Evolutionary conservation across 2,329 filamentous ascomycete genomes (phyloP), one percentile per base, ranked within the genome.

Genomic region (Cladosporium sp.): DNA sequence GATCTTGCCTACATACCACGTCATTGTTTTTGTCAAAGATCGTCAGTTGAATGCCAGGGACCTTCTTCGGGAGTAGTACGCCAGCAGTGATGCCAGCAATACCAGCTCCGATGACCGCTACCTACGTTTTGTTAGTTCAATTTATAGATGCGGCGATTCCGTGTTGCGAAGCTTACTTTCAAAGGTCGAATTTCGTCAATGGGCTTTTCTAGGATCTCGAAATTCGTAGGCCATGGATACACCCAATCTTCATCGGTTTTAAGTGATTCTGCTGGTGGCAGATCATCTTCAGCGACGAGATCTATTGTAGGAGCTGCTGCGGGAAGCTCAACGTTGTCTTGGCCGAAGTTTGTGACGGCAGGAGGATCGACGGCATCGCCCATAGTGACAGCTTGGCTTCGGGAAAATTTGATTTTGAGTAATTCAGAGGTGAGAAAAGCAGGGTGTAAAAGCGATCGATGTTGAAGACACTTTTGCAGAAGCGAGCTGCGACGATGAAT

Each of bases 11-110:
- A 76, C 84, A 65, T 74, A 88, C 85, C 67, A 88, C 80, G 52
- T 88, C 85, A 0, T 75, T 67, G 63, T 89, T 89, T 73, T 89
- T 89, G 67, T 89, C 86, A 55, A 84, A 84, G 38, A 89, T 84
- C 0, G 79, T 83, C 60, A 91, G 72, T 45, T 88, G 75, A 50
- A 90, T 81, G 0, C 81, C 80, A 0, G 88, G 88, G 0, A 91
- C 83, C 63, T 91, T 91, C 9, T 76, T 80, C 0, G 87, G 88
- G 0, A 92, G 74, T 8, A 90, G 72, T 7, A 85, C 78, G 0
- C 87, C 88, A 1, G 88, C 84, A 4, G 82, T 80, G 37, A 88
- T 80, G 3, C 87, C 87, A 0, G 84, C 72, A 0, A 89, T 72
- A 0, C 86, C 87, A 8, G 84, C 86, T 1, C 87, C 87, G 34